phyloP scores from a whole-genome alignment of 352 stramenopile species.

The Phytophthora sojae region DNA sequence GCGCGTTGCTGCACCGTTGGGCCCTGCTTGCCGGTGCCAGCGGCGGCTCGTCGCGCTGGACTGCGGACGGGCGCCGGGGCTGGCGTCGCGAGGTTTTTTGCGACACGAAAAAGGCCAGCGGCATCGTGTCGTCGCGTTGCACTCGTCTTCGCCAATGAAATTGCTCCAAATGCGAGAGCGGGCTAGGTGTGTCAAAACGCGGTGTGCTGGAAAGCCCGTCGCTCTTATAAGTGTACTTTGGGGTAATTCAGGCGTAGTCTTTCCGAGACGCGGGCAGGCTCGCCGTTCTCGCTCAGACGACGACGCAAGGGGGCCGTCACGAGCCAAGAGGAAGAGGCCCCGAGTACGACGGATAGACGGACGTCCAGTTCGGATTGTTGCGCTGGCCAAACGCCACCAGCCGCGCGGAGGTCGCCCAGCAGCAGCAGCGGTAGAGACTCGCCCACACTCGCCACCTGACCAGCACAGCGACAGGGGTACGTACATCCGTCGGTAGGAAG shows the following conservation, averaged over 20 bases:
- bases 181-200: conserved; percentile 1
- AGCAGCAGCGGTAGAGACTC: background rate
- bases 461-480: too few species aligned
- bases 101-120: conserved; percentile 2
- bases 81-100: background rate
- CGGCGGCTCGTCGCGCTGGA: background rate
- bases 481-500: too few species aligned
- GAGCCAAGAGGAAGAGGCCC: conserved; percentile 21
- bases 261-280: conserved; percentile 2
- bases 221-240: background rate
- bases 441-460: too few species aligned
- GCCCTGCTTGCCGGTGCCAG: background rate
- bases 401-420: too few species aligned
- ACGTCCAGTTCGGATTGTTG: conserved; percentile 56
- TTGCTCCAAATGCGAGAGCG: background rate
- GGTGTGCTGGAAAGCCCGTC: background rate
- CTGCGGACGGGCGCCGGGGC: background rate
- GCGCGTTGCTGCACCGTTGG: background rate
- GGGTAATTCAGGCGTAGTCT: background rate
- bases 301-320: conserved; percentile 21
- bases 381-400: conserved; percentile 26
- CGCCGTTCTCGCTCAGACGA: conserved; percentile 15
- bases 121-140: conserved; percentile 23
- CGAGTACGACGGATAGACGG: conserved; percentile 27
- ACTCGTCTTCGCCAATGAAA: conserved; percentile 34